Base-by-base conservation (phyloP, 2,329 filamentous ascomycete genomes). In the Lecanosticta acicola region DNA sequence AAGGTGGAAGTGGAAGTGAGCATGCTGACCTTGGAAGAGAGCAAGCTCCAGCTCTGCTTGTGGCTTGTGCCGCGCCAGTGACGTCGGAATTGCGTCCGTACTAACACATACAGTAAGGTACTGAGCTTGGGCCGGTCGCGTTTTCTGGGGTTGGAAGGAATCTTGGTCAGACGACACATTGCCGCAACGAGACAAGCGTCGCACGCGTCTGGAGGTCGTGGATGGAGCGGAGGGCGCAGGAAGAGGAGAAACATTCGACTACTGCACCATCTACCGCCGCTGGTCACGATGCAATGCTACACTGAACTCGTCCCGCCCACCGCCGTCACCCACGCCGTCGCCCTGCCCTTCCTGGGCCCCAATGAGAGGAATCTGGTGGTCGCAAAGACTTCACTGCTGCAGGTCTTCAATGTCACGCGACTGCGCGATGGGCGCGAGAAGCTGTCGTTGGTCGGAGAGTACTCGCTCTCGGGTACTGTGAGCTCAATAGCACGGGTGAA, bases 231-330 rank as follows among this genome's bases (percentile, higher is more conserved):
- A n/a, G n/a, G n/a, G n/a, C n/a, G n/a, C n/a, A n/a, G n/a, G n/a
- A n/a, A n/a, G n/a, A n/a, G n/a, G n/a, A n/a, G n/a, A n/a, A n/a
- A n/a, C n/a, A n/a, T n/a, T n/a, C n/a, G n/a, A n/a, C n/a, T n/a
- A n/a, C n/a, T n/a, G n/a, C n/a, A n/a, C n/a, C n/a, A 29, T 29
- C 24, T 7, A 29, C 5, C 7, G 24, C 24, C 24, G 24, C 24
- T 29, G 24, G 24, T 16, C 39, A 41, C 16, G 32, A 97, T 97
- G 91, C 91, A 97, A 80, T 94, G 88, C 76, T 97, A 97, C 72
- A 90, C 88, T 64, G 93, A 98, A 77, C 77, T 98, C 67, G 83
- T 88, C 67, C 86, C 91, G 73, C 90, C 93, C 44, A 94, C 90
- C 66, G 90, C 90, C 66, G 89, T 97, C 70, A 90, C 88, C 62